Evolutionary conservation across 805 yeast species (phyloP).

Genomic region (Nakazawaea sp.): DNA sequence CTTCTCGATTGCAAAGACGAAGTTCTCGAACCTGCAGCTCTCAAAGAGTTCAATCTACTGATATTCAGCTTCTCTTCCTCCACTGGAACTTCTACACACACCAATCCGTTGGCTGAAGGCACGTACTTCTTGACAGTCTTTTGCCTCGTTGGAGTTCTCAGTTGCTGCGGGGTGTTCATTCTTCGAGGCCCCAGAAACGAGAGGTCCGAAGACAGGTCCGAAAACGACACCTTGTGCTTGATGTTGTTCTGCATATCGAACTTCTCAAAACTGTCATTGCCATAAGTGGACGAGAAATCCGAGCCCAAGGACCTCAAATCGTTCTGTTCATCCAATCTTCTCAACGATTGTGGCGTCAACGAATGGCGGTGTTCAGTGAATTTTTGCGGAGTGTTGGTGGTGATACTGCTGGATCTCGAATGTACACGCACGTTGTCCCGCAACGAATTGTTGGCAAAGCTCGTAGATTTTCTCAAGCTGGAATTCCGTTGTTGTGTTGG

Average conservation of each 20-base stretch:
- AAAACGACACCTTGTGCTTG: constrained; percentile 17
- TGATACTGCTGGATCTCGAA: constrained; percentile 14
- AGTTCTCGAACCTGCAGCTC: constrained; percentile 8
- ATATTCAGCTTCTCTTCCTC: constrained; percentile 16
- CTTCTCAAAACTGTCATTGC: not conserved
- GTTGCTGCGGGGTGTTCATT: not conserved
- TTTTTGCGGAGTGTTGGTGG: constrained; percentile 6
- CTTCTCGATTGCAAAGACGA: constrained; percentile 10
- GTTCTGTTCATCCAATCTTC: constrained; percentile 7
- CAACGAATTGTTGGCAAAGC: not conserved
- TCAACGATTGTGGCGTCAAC: constrained; percentile 17
- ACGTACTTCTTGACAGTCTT: constrained; percentile 61
- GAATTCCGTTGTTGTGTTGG: constrained; percentile 20
- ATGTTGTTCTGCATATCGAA: constrained; percentile 8
- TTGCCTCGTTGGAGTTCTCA: constrained; percentile 13
- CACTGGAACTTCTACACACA: constrained; percentile 62
- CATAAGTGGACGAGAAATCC: constrained; percentile 1
- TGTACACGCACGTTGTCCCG: constrained; percentile 14
- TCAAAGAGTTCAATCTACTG: constrained; percentile 1
- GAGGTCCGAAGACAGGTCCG: constrained; percentile 11
- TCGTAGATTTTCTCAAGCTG: constrained; percentile 14
- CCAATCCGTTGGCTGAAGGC: constrained; percentile 68
- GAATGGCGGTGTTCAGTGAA: constrained; percentile 3
- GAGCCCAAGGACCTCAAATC: constrained; percentile 1
- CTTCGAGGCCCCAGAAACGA: constrained; percentile 2